Conservation (phyloP, 2,329 filamentous ascomycete species). For the Magnaporthiopsis incrustans region DNA sequence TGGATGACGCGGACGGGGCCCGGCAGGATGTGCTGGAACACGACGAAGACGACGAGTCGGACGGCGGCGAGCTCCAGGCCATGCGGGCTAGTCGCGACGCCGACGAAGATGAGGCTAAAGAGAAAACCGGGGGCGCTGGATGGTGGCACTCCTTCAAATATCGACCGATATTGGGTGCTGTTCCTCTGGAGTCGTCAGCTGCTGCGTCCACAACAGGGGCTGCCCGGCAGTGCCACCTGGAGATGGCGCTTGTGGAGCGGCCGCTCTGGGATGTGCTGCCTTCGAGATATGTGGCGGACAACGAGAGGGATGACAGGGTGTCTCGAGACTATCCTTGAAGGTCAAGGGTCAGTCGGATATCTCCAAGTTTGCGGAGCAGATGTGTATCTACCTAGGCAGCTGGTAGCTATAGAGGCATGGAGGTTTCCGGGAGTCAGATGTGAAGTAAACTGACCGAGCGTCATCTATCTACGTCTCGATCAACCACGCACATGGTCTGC, state of each 20-base stretch:
- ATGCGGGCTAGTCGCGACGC: constrained; percentile 28
- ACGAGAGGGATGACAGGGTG: constrained; percentile 37
- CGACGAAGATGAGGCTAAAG: constrained; percentile 14
- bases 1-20: constrained; percentile 23
- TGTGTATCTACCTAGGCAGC: neutral
- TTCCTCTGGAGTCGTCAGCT: constrained; percentile 29
- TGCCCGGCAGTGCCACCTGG: constrained; percentile 35
- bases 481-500: neutral
- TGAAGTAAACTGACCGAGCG: neutral
- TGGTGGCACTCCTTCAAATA: constrained; percentile 90
- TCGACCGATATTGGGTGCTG: constrained; percentile 75
- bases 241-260: constrained; percentile 83
- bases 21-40: constrained; percentile 26
- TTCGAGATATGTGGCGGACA: constrained; percentile 57
- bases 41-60: constrained; percentile 21
- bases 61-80: constrained; percentile 21
- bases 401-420: neutral
- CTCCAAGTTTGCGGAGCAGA: neutral
- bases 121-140: constrained; percentile 9
- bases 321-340: constrained; percentile 2
- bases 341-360: neutral
- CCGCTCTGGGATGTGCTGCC: constrained; percentile 76
- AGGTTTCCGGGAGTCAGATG: neutral
- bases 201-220: constrained; percentile 9
- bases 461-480: neutral